Percentiles rank a stretch among this genome's conserved stretches.
Conservation (phyloP, 2,329 filamentous ascomycete genomes). For the Ceratocystiopsis minuta region DNA sequence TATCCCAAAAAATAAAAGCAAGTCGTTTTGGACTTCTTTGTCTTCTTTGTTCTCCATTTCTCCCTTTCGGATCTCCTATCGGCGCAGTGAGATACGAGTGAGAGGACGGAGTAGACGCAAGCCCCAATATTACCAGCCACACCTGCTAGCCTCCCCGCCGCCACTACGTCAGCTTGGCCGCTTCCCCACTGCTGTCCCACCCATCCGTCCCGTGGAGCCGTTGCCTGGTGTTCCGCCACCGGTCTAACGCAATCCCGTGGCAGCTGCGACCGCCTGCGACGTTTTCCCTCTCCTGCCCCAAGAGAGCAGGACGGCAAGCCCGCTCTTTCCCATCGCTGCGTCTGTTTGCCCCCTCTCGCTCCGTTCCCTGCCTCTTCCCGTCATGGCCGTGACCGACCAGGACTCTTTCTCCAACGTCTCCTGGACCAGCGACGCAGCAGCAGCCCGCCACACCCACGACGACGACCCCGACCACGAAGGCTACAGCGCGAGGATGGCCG, state of each 20-base stretch:
- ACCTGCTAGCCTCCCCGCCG: not conserved
- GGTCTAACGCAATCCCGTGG: not conserved
- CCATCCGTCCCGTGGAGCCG: not conserved
- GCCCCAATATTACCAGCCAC: constrained; percentile 5
- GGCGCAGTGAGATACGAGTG: no score
- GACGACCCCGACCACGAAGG: constrained; percentile 19
- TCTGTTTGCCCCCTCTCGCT: not conserved
- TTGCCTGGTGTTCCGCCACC: not conserved
- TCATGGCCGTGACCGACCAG: constrained; percentile 31
- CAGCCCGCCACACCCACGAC: constrained; percentile 20
- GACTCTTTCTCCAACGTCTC: constrained; percentile 70
- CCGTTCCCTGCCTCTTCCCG: not conserved
- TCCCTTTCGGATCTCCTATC: no score
- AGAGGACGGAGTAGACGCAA: no score
- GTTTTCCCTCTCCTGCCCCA: no score
- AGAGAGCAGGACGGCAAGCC: no score
- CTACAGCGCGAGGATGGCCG: constrained; percentile 4
- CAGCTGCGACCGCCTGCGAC: no score
- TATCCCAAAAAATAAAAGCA: no score
- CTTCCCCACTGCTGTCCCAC: not conserved
- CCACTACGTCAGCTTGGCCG: constrained; percentile 3
- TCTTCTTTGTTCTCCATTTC: no score
- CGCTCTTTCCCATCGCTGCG: not conserved
- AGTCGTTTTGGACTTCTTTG: no score
- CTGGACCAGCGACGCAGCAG: constrained; percentile 43